phyloP scores from a whole-genome alignment of 2,329 filamentous ascomycete genomes.

The Clonostachys rhizophaga region DNA sequence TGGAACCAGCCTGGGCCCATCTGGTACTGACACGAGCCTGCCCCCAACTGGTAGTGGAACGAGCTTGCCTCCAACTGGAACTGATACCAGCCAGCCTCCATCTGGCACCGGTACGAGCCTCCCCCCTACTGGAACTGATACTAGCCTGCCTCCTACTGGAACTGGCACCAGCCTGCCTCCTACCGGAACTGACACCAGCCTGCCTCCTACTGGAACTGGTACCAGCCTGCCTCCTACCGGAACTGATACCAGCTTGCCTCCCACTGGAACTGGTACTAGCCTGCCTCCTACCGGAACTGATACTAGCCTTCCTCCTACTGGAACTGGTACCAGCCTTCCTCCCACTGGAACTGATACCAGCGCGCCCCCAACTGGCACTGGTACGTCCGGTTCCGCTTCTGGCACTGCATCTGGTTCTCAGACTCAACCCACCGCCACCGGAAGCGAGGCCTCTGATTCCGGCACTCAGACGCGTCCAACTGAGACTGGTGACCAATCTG shows the following conservation, averaged over 20 bases:
- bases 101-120: slow-evolving; percentile 1
- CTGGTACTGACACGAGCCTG: no score
- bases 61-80: background rate
- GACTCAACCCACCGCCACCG: background rate
- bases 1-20: no score
- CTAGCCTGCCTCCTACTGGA: background rate
- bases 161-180: background rate
- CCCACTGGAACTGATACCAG: slow-evolving; percentile 2
- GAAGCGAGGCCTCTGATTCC: background rate
- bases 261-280: background rate
- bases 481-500: no score
- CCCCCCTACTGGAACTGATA: background rate
- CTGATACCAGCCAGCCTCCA: background rate
- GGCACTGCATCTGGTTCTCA: background rate
- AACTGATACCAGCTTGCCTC: background rate
- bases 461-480: no score
- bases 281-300: background rate
- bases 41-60: no score
- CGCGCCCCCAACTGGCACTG: background rate
- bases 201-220: background rate
- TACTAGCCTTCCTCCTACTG: background rate
- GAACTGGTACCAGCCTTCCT: background rate
- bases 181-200: background rate
- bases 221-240: slow-evolving; percentile 1
- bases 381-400: background rate